These are phyloP conservation scores for Yarrowia phangngaensis DNA, from an alignment of 805 yeast genomes.

Conservation along the genomic window DNA sequence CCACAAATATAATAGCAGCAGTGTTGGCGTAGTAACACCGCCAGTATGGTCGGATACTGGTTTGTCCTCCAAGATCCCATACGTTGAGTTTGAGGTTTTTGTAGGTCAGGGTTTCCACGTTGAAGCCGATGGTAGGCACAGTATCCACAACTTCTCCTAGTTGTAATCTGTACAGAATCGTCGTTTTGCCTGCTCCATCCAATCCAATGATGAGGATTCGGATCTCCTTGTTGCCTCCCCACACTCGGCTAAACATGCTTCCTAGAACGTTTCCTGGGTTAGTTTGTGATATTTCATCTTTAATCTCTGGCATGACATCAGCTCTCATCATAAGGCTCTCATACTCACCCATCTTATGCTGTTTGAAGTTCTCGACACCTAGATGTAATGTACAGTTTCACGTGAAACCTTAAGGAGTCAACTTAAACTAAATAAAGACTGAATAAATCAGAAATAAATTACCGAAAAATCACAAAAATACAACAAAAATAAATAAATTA, in stretches of 20 bases:
- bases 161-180: constrained; percentile 85
- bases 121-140: constrained; percentile 84
- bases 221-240: constrained; percentile 88
- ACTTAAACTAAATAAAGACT: too few relatives aligned
- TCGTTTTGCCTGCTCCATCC: constrained; percentile 97
- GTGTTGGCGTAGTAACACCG: constrained; percentile 93
- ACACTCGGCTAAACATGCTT: constrained; percentile 74
- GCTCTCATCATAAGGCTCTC: too few relatives aligned
- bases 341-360: constrained; percentile 26
- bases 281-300: background rate
- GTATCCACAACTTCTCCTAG: constrained; percentile 80
- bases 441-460: too few relatives aligned
- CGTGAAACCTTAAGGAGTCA: too few relatives aligned
- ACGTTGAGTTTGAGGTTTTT: constrained; percentile 87
- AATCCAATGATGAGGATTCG: constrained; percentile 85
- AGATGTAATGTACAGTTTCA: too few relatives aligned
- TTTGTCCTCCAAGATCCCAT: constrained; percentile 98
- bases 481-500: too few relatives aligned
- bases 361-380: constrained; percentile 17
- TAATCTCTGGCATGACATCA: too few relatives aligned
- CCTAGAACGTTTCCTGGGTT: constrained; percentile 76
- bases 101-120: constrained; percentile 86
- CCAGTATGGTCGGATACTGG: constrained; percentile 95
- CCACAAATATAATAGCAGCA: constrained; percentile 91
- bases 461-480: too few relatives aligned